Percentiles rank a stretch among this genome's conserved stretches.
phyloP scores from a whole-genome alignment of 129 eudicot genomes.

The Flaveria trinervia region DNA sequence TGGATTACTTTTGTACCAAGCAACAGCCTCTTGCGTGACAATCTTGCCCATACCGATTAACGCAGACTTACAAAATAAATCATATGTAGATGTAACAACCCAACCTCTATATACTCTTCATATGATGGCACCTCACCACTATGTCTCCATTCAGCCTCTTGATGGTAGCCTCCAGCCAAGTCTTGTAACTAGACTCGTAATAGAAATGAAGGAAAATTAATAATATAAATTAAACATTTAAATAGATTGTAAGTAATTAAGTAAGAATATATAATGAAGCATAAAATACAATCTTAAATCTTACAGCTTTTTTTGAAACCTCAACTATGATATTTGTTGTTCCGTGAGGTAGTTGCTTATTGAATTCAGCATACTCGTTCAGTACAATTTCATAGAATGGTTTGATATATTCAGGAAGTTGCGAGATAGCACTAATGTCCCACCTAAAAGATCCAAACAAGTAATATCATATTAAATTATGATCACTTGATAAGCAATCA shows the following conservation, averaged over 20 bases:
- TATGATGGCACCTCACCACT: conserved; percentile 3
- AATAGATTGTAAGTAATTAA: too few species aligned
- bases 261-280: too few species aligned
- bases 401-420: too few species aligned
- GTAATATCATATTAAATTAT: too few species aligned
- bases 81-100: neutral
- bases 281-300: neutral
- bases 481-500: neutral
- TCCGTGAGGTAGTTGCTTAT: too few species aligned
- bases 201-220: neutral
- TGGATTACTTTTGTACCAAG: conserved; percentile 20
- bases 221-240: neutral
- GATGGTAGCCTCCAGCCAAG: neutral
- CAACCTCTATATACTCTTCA: conserved; percentile 17
- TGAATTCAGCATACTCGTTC: too few species aligned
- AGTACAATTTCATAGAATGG: too few species aligned
- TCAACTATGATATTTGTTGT: too few species aligned
- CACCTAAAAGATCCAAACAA: too few species aligned
- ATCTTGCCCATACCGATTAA: conserved; percentile 12
- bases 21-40: neutral
- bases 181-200: neutral
- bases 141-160: conserved; percentile 29
- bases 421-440: too few species aligned
- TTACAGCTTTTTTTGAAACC: conserved; percentile 2
- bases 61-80: neutral